Base-by-base conservation (phyloP, 1,284 basidiomycete species). In the Marasmius fiardii region DNA sequence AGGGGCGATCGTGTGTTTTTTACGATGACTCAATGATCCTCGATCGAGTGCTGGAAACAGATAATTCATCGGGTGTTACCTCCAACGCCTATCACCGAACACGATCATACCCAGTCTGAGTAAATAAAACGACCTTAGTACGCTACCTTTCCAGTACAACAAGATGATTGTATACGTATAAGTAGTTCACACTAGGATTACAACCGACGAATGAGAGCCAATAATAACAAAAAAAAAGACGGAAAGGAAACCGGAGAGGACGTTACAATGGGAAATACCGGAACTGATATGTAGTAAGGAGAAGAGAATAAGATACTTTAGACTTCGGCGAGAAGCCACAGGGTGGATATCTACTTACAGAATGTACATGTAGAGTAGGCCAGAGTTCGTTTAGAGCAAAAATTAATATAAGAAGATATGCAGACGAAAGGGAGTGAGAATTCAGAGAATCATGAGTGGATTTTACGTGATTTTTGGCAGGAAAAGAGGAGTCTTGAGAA, bases 291-390 rank as follows among this genome's bases (percentile, higher is more conserved):
- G 39, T 14, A 41, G 39, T 41, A 41, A 41, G 39, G 37, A n/a
- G 34, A 43, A 8, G 26, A 18, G 26, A 43, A 43, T 52, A 52
- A 52, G 4, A 37, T 52, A 52, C 51, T 41, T 52, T 52, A 41
- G 28, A 28, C 48, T 50, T 28, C 48, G 26, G 4, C 12, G 16
- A 24, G 28, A 24, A 52, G 26, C 23, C 39, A 8, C 43, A 23
- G 20, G 26, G 7, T 28, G 37, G 26, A 43, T 41, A 43, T 52
- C 35, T 52, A 52, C 28, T 31, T 4, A 31, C 39, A 24, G 23
- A 41, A 52, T 37, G 31, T 52, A 52, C n/a, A 39, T 23, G 34
- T 28, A 33, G 12, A 16, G 39, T 41, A 41, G 39, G 3, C 10
- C 20, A 51, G 33, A 21, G 20, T 34, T 33, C 48, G 10, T 33